phyloP scores from a whole-genome alignment of 306 rosid genomes.

The Hippophae gyantsensis region DNA sequence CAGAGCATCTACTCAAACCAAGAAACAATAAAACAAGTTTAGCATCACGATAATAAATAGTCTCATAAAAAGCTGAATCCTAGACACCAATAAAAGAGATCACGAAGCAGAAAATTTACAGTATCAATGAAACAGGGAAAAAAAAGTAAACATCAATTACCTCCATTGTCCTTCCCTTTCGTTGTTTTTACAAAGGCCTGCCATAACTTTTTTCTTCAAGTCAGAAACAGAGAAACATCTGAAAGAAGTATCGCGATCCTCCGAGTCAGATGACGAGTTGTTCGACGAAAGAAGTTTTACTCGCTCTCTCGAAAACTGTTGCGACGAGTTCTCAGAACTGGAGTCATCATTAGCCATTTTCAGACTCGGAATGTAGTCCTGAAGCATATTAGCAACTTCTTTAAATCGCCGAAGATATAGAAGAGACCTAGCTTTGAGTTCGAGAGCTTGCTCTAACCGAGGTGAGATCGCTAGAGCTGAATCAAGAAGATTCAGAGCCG shows the following conservation, averaged over 20 bases:
- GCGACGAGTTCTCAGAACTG: constrained; percentile 48
- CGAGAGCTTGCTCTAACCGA: constrained; percentile 62
- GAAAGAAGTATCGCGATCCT: constrained; percentile 47
- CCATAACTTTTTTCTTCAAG: constrained; percentile 86
- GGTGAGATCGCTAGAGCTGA: constrained; percentile 78
- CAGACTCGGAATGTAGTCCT: constrained; percentile 86
- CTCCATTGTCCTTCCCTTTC: constrained; percentile 96
- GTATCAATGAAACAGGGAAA: constrained; percentile 38
- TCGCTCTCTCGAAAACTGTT: constrained; percentile 55
- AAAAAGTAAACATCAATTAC: constrained; percentile 21
- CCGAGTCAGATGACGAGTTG: constrained; percentile 31
- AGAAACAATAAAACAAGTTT: neutral
- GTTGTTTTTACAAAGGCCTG: constrained; percentile 66
- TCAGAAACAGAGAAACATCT: constrained; percentile 93
- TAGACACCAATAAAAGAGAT: neutral
- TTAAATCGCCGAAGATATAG: constrained; percentile 68
- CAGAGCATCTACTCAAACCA: constrained; percentile 40
- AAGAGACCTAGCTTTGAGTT: constrained; percentile 71
- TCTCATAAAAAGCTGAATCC: constrained; percentile 25
- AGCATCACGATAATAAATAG: constrained; percentile 20
- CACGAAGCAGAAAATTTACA: constrained; percentile 8
- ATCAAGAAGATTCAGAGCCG: constrained; percentile 66
- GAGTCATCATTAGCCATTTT: constrained; percentile 60
- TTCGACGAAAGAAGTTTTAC: constrained; percentile 51
- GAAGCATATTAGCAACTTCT: constrained; percentile 89